These are phyloP conservation scores for Fusarium clavum DNA, from an alignment of 2,329 filamentous ascomycete species.

Conservation along the genomic window DNA sequence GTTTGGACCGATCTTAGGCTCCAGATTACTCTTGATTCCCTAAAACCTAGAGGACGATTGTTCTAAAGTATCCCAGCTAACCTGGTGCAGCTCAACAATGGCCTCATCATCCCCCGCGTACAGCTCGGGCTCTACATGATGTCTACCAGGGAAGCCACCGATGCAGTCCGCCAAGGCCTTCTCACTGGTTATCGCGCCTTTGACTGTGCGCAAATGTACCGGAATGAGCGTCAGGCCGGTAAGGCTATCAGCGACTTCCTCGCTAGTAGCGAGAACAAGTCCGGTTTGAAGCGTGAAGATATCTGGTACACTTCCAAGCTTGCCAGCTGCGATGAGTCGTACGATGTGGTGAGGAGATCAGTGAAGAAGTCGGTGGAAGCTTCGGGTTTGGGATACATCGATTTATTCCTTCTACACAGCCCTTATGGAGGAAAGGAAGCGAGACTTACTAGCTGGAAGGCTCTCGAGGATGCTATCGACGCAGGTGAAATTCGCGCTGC, in stretches of 20 bases:
- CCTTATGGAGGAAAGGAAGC: conserved; percentile 79
- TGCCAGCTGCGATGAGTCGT: conserved; percentile 71
- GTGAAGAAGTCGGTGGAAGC: conserved; percentile 74
- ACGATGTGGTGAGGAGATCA: conserved; percentile 73
- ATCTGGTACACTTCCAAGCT: conserved; percentile 87
- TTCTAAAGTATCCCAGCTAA: conserved; percentile 1
- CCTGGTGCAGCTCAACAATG: conserved; percentile 67
- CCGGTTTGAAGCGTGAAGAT: conserved; percentile 71
- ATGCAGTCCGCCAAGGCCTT: conserved; percentile 69
- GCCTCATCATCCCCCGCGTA: conserved; percentile 74
- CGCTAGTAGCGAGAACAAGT: conserved; percentile 58
- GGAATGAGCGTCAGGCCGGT: conserved; percentile 79
- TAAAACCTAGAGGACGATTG: no score
- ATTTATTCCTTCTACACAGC: conserved; percentile 82
- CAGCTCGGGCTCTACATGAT: conserved; percentile 82
- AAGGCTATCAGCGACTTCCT: conserved; percentile 71
- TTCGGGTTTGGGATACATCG: conserved; percentile 78
- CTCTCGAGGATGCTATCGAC: conserved; percentile 79
- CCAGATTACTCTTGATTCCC: not conserved
- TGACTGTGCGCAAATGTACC: conserved; percentile 66
- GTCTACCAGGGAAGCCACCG: conserved; percentile 68
- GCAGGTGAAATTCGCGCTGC: conserved; percentile 77
- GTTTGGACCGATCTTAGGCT: no score
- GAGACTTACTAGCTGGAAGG: conserved; percentile 78
- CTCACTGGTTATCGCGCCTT: conserved; percentile 64